These are phyloP conservation scores for Penicillium daleae DNA, from an alignment of 495 filamentous ascomycete species.

Conservation along the genomic window DNA sequence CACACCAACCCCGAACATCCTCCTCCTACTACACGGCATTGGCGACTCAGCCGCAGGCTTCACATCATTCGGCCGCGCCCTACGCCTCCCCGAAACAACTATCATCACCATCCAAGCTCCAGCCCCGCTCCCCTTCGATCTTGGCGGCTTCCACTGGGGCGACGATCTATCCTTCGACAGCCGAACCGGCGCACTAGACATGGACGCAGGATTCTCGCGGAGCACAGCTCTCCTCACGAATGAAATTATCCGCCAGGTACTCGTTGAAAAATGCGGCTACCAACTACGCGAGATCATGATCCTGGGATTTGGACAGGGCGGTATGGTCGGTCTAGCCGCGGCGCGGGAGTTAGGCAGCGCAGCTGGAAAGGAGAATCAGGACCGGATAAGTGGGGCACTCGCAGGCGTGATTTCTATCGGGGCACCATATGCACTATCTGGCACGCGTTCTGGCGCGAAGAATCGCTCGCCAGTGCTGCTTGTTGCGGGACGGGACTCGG, in stretches of 20 bases:
- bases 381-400: constrained; percentile 35
- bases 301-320: constrained; percentile 88
- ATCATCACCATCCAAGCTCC: constrained; percentile 77
- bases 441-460: constrained; percentile 41
- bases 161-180: constrained; percentile 78
- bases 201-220: constrained; percentile 75
- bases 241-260: constrained; percentile 59
- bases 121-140: constrained; percentile 69
- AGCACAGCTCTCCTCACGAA: constrained; percentile 54
- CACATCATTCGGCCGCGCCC: constrained; percentile 66
- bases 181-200: constrained; percentile 66
- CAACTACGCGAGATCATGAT: constrained; percentile 68
- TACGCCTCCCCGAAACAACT: constrained; percentile 81
- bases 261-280: constrained; percentile 75
- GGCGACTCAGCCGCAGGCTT: constrained; percentile 78
- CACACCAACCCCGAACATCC: constrained; percentile 64
- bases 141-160: constrained; percentile 89
- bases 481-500: constrained; percentile 65
- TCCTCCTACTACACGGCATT: constrained; percentile 88
- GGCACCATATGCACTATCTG: constrained; percentile 64
- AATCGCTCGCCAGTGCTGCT: constrained; percentile 76
- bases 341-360: constrained; percentile 40
- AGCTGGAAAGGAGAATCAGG: constrained; percentile 26
- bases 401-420: constrained; percentile 79
- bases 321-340: constrained; percentile 70